Percentiles rank a stretch among this genome's conserved stretches.
phyloP scores from a whole-genome alignment of 1,284 basidiomycete genomes.

The Ceratobasidium papillatum region DNA sequence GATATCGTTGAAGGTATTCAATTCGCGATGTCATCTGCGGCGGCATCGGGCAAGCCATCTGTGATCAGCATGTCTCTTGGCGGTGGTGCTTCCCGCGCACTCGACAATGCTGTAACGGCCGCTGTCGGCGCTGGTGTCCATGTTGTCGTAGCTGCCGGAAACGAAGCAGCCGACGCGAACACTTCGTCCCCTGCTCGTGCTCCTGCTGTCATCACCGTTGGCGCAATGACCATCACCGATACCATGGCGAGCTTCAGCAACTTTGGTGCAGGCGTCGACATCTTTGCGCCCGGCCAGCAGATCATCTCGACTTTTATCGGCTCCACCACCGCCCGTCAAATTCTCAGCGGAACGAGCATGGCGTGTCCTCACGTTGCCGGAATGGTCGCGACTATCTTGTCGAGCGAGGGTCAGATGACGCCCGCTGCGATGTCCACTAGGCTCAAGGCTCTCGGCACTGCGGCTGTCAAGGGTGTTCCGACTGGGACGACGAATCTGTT shows the following conservation, averaged over 20 bases:
- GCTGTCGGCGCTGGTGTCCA: constrained; percentile 41
- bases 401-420: constrained; percentile 38
- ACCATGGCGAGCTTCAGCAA: constrained; percentile 44
- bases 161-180: constrained; percentile 52
- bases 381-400: constrained; percentile 41
- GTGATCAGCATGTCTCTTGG: constrained; percentile 46
- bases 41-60: constrained; percentile 41
- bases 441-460: constrained; percentile 38
- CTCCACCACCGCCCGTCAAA: constrained; percentile 25
- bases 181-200: constrained; percentile 52
- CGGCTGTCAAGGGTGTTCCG: constrained; percentile 27
- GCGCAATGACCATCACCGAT: constrained; percentile 52
- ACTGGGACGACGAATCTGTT: constrained; percentile 42
- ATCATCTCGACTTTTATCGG: constrained; percentile 46
- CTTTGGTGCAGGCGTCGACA: constrained; percentile 52
- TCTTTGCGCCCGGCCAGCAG: constrained; percentile 53
- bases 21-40: constrained; percentile 39
- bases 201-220: constrained; percentile 51
- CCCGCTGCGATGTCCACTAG: constrained; percentile 39
- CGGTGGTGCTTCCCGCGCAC: constrained; percentile 40
- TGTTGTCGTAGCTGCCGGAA: constrained; percentile 45
- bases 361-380: constrained; percentile 45
- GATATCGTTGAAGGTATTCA: constrained; percentile 45
- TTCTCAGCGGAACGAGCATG: constrained; percentile 45
- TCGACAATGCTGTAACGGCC: constrained; percentile 43